Base-by-base conservation (phyloP, 371 early-diverging fungal genomes). In the Basidiobolus meristosporus region DNA sequence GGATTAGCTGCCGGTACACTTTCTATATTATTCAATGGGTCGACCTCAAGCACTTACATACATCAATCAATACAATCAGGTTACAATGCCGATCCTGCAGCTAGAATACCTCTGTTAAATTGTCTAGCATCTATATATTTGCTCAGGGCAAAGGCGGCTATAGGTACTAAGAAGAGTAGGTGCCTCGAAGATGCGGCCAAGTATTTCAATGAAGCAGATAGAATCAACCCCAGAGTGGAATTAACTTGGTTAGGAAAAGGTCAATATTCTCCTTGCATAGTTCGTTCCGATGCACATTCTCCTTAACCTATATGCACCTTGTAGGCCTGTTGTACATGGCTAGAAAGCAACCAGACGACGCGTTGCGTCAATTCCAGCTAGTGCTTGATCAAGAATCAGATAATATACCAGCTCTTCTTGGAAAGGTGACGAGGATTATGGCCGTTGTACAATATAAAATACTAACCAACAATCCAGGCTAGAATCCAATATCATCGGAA, bases 371-470 rank as follows among this genome's bases (percentile, higher is more conserved):
- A 17, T 89, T 89, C 57, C 53, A 58, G 32, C 63, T 56, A 43
- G 76, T 82, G 0, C 54, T 80, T 3, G 59, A 65, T 26, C 52
- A 59, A 26, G 66, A 72, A 23, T 63, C 68, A 5, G 58, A 64
- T 38, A 73, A 69, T 43, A 53, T 86, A 12, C 74, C 86, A 0
- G 87, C 84, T 2, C 49, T 83, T 19, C 45, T 84, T n/a, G 90
- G 89, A 19, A 61, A 48, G 34, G 67, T 40, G 4, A 40, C 29
- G 9, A 18, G 9, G 14, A 4, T 6, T 4, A 11, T 28, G 7
- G 14, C 30, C n/a, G 11, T 28, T 20, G n/a, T n/a, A n/a, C n/a
- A n/a, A 9, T 30, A 30, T 30, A 34, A 16, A 16, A 7, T 18
- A 9, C 11, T 38, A 7, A 18, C 17, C 38, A 9, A 36, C 17